Evolutionary conservation across 2,329 filamentous ascomycete species (phyloP), one percentile per base, ranked within the genome.

Genomic region (Clarireedia homoeocarpa): DNA sequence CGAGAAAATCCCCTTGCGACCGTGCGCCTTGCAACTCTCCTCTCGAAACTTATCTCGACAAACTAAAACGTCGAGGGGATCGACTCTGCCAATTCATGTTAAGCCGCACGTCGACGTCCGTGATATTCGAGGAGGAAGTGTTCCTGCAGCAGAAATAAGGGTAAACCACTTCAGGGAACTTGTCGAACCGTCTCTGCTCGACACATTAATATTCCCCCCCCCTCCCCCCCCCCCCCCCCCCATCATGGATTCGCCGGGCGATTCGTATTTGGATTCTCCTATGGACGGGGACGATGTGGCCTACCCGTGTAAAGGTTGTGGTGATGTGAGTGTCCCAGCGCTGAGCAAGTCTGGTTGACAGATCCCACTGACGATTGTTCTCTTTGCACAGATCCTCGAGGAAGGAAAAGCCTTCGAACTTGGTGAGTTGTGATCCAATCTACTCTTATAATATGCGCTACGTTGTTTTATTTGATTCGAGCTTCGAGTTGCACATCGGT

Each of bases 391-490:
- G 91, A 96, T 97, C 64, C 81, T 99, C 20, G 94, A 99, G 73
- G 94, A 99, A 79, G 94, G 94, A 66, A 97, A 97, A 74, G 94
- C 94, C 52, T 99, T 96, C 68, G 94, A 99, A 75, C 81, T 99
- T 67, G 91, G 92, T 97, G 75, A 69, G 81, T 74, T 61, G 57
- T 44, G 34, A 54, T 50, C 36, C 44, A 14, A 36, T 30, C 26
- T 55, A 36, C 42, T 26, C 6, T 38, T 55, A 24, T 44, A 17
- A 39, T 17, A 50, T 50, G 46, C 52, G 46, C 36, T 44, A 55
- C 52, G 38, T 50, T 55, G 46, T 46, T 50, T 44, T 14, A n/a
- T 55, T 55, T 36, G 52, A 55, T 36, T 55, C n/a, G 52, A 55
- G 26, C 45, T 38, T 55, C 52, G 46, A 55, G 52, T 55, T 50